Percentiles rank a stretch among this genome's conserved stretches.
These are phyloP conservation scores for Phytophthora sansomeana DNA, from an alignment of 352 stramenopile genomes.

Conservation along the genomic window DNA sequence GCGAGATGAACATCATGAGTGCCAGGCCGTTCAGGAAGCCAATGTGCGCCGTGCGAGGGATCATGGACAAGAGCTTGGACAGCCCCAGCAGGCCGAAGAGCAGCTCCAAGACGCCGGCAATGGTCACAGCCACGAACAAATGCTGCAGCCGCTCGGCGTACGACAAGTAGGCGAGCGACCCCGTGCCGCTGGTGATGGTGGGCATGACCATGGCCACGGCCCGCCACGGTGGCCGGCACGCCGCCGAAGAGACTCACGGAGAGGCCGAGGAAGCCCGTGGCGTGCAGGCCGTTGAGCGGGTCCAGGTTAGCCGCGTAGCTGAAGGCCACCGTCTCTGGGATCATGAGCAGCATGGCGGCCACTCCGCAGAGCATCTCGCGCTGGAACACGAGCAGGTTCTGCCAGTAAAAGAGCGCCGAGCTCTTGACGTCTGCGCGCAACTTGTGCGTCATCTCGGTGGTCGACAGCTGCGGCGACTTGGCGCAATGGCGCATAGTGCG, in stretches of 20 bases:
- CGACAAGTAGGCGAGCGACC: constrained; percentile 58
- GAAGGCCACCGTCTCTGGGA: constrained; percentile 95
- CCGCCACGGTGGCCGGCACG: constrained; percentile 89
- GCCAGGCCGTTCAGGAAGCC: constrained; percentile 96
- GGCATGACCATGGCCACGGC: constrained; percentile 93
- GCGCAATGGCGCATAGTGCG: constrained; percentile 22
- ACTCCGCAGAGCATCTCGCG: constrained; percentile 89
- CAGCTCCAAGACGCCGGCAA: constrained; percentile 90
- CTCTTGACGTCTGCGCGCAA: constrained; percentile 34
- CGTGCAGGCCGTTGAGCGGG: constrained; percentile 91
- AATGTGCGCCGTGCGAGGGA: constrained; percentile 95
- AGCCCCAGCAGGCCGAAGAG: constrained; percentile 82
- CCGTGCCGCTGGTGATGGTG: constrained; percentile 65
- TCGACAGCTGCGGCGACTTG: constrained; percentile 11
- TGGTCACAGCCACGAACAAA: constrained; percentile 87
- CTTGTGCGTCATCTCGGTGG: constrained; percentile 22
- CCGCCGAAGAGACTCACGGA: constrained; percentile 89
- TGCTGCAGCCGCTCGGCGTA: constrained; percentile 84
- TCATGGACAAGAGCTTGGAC: constrained; percentile 93
- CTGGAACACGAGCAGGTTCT: constrained; percentile 63
- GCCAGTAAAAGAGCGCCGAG: constrained; percentile 60
- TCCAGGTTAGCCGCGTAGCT: constrained; percentile 92
- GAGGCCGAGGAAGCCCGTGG: constrained; percentile 92
- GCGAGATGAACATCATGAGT: constrained; percentile 95
- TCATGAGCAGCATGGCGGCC: constrained; percentile 92